phyloP scores from a whole-genome alignment of 768 basidiomycete species.

The Tricholoma flavovirens region DNA sequence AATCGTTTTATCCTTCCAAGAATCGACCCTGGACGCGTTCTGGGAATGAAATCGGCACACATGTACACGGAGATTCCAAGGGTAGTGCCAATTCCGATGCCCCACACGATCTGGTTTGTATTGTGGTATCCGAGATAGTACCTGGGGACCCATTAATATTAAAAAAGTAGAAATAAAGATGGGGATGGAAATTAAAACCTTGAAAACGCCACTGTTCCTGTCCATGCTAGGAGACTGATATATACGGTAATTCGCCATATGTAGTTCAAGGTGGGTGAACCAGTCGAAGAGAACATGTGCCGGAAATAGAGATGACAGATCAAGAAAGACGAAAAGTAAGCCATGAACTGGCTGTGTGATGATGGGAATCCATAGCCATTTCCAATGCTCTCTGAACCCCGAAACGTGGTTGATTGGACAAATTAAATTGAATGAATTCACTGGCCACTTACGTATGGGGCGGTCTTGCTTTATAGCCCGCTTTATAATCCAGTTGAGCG shows the following conservation, averaged over 20 bases:
- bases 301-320: conserved; percentile 66
- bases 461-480: conserved; percentile 61
- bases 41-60: conserved; percentile 54
- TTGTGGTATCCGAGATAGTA: conserved; percentile 72
- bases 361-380: conserved; percentile 85
- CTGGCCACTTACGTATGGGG: conserved; percentile 47
- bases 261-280: conserved; percentile 44
- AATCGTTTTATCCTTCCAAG: conserved; percentile 44
- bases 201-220: conserved; percentile 69
- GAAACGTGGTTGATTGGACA: background rate
- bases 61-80: conserved; percentile 53
- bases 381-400: conserved; percentile 43
- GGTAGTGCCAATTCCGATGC: conserved; percentile 53
- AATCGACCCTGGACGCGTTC: conserved; percentile 43
- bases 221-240: conserved; percentile 47
- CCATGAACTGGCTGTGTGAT: conserved; percentile 89
- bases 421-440: background rate
- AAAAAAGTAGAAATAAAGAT: background rate
- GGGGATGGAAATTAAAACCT: conserved; percentile 38
- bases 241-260: conserved; percentile 45
- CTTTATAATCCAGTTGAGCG: conserved; percentile 65
- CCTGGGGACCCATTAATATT: conserved; percentile 30
- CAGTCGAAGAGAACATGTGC: conserved; percentile 57
- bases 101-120: conserved; percentile 69
- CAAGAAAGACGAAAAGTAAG: conserved; percentile 75